A percentile compares a stretch with the other conserved stretches of the same genome.
Conservation (phyloP, 345 rosid species). For the Nasturtium officinale region DNA sequence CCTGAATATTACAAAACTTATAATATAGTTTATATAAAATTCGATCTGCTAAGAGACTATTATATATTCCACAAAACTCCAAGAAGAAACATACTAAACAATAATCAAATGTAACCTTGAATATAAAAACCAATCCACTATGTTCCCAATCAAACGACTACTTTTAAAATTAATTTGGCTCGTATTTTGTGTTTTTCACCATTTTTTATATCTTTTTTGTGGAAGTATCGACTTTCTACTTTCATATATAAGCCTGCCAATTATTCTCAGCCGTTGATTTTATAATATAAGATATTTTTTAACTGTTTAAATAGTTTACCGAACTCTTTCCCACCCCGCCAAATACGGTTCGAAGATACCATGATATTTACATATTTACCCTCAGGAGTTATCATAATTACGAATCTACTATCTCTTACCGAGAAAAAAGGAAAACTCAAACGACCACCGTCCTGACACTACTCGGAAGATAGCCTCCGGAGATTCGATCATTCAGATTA, state of each 20-base stretch:
- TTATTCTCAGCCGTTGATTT: slow-evolving; percentile 38
- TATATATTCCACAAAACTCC: slow-evolving; percentile 31
- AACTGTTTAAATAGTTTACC: slow-evolving; percentile 39
- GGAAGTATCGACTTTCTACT: slow-evolving; percentile 24
- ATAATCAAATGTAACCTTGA: slow-evolving; percentile 28
- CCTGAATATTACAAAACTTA: slow-evolving; percentile 25
- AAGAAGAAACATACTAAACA: slow-evolving; percentile 43
- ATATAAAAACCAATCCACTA: slow-evolving; percentile 1
- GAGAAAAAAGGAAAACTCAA: slow-evolving; percentile 43
- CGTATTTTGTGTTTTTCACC: not conserved
- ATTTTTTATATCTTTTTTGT: slow-evolving; percentile 1
- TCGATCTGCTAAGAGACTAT: slow-evolving; percentile 29
- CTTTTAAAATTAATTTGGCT: not conserved
- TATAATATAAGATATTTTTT: slow-evolving; percentile 34
- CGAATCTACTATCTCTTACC: slow-evolving; percentile 28
- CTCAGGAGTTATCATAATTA: slow-evolving; percentile 32
- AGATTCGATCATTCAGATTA: slow-evolving; percentile 42
- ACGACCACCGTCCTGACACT: slow-evolving; percentile 53
- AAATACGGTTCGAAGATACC: slow-evolving; percentile 48
- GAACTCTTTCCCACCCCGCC: slow-evolving; percentile 48
- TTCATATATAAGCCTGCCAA: slow-evolving; percentile 5
- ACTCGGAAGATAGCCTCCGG: slow-evolving; percentile 66
- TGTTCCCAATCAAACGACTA: slow-evolving; percentile 1
- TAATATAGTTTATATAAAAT: slow-evolving; percentile 18
- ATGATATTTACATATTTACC: slow-evolving; percentile 61